Evolutionary conservation across 2,329 filamentous ascomycete species (phyloP).

Genomic region (Sclerotinia sclerotiorum): DNA sequence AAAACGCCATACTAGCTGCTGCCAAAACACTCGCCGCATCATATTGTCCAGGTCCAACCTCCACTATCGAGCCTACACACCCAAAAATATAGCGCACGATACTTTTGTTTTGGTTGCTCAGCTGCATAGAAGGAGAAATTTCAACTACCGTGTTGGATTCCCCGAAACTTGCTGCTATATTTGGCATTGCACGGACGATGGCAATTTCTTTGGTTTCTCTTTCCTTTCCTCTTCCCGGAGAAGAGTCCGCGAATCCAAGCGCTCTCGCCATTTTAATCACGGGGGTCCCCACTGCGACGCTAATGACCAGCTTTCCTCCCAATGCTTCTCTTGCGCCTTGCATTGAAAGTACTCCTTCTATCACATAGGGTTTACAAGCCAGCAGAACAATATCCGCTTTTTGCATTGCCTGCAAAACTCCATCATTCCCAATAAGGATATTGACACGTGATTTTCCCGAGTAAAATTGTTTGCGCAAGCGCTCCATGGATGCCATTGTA

Average conservation of each 20-base stretch:
- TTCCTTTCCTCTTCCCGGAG: neutral
- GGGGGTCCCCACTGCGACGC: constrained; percentile 76
- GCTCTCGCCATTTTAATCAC: constrained; percentile 60
- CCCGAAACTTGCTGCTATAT: constrained; percentile 75
- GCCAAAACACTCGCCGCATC: constrained; percentile 72
- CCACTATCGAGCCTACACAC: constrained; percentile 68
- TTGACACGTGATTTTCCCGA: constrained; percentile 34
- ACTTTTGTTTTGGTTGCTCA: constrained; percentile 14
- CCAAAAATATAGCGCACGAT: constrained; percentile 77
- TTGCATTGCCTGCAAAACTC: constrained; percentile 65
- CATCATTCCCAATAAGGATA: constrained; percentile 45
- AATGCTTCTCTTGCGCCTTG: constrained; percentile 71
- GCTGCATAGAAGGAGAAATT: constrained; percentile 3
- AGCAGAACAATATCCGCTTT: constrained; percentile 74
- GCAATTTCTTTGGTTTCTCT: constrained; percentile 45
- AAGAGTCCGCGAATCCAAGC: constrained; percentile 54
- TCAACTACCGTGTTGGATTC: constrained; percentile 79
- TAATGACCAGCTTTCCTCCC: constrained; percentile 77
- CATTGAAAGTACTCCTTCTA: constrained; percentile 64
- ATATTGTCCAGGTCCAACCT: constrained; percentile 66
- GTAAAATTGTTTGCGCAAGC: constrained; percentile 41
- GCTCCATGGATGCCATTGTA: constrained; percentile 42
- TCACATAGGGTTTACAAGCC: constrained; percentile 78
- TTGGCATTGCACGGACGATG: constrained; percentile 79
- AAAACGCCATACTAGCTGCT: constrained; percentile 73